These are phyloP conservation scores for Cardamine occulta DNA, from an alignment of 345 rosid species.

Conservation along the genomic window DNA sequence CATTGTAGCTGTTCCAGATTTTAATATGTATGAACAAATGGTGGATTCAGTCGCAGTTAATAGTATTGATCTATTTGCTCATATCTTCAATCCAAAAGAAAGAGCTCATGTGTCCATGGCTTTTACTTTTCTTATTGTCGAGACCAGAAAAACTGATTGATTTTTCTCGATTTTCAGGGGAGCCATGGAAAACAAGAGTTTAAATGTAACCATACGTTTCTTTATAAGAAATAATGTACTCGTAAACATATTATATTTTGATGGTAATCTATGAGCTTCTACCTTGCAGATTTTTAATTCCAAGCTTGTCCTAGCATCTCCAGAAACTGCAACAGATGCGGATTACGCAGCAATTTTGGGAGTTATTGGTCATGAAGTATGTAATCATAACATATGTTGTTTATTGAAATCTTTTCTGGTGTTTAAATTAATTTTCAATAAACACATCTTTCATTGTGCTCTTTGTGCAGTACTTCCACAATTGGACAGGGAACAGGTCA, in stretches of 20 bases:
- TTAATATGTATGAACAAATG: conserved; percentile 75
- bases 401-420: not conserved
- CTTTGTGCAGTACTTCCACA: conserved; percentile 92
- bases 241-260: conserved; percentile 10
- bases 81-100: not conserved
- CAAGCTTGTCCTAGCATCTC: conserved; percentile 97
- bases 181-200: conserved; percentile 99
- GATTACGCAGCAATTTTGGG: conserved; percentile 98
- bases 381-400: conserved; percentile 31
- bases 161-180: conserved; percentile 67
- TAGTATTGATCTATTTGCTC: not conserved
- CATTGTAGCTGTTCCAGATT: conserved; percentile 97
- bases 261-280: conserved; percentile 34
- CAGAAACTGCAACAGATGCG: conserved; percentile 92
- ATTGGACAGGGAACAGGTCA: conserved; percentile 99
- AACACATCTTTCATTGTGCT: conserved; percentile 39
- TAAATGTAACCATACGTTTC: conserved; percentile 61
- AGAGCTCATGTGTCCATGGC: conserved; percentile 1
- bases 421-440: conserved; percentile 11
- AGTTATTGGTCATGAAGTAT: conserved; percentile 97
- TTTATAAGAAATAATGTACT: not conserved
- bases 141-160: conserved; percentile 23
- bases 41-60: conserved; percentile 9
- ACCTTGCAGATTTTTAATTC: conserved; percentile 87
- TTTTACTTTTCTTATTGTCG: conserved; percentile 4